Evolutionary conservation across 148 eudicot genomes (phyloP), one percentile per base, ranked within the genome.

Genomic region (Limonium bicolor): DNA sequence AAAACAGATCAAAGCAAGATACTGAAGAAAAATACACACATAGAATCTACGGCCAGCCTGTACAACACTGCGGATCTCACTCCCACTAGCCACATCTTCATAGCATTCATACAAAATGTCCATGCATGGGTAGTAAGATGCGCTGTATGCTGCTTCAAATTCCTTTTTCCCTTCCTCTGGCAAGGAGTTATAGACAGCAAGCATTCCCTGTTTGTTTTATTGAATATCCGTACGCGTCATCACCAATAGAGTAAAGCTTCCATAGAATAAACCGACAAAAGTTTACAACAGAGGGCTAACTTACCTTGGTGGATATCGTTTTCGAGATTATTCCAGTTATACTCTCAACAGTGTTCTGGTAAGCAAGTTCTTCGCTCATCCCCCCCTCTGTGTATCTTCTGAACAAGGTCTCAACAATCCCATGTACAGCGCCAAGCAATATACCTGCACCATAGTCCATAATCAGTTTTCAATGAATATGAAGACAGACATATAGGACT

Each of bases 41-140:
- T 70, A 74, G 60, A 90, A 90, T 36, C 99, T 94, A 13, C 99
- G 88, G 15, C 95, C 99, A 59, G 99, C 99, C 74, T 84, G 71
- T 36, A 90, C 95, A 60, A 90, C 95, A 78, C 95, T 90, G 34
- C 85, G 66, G 46, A 90, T 90, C 69, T 84, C 99, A 41, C 79
- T 84, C 10, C 94, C 81, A 53, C 73, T 71, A 22, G 99, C 87
- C 36, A 90, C 99, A 73, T 90, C 99, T 64, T 90, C 99, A 63
- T 90, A 90, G 63, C 99, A 90, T 56, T 90, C 95, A 4, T 90
- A 90, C 37, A 84, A 64, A 41, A 90, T 76, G 42, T 90, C 99
- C 99, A 85, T 90, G 66, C 88, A 74, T 16, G 99, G 99, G 55
- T 90, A 84, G 64, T 38, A 90, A 2, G 99, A 85, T 34, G 99